Base-by-base conservation (phyloP, 2,329 filamentous ascomycete genomes). In the Colletotrichum lupini region DNA sequence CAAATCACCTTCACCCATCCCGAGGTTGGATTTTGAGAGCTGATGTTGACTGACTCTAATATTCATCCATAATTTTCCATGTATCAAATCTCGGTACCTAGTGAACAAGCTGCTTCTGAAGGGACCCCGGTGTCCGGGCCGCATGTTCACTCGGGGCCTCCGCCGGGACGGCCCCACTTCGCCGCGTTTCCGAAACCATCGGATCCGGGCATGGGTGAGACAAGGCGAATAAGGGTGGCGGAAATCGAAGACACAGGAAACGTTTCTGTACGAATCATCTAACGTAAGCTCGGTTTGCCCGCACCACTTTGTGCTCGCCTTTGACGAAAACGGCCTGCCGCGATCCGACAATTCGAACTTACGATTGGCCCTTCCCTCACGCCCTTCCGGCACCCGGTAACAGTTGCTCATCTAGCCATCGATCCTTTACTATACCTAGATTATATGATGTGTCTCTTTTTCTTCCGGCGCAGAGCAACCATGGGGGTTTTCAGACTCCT, bases 251-350 rank as follows among this genome's bases (percentile, higher is more conserved):
- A 22, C 35, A 55, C 14, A 42, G 9, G 46, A 8, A 32, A n/a
- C n/a, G 55, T 30, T 9, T 22, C 24, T 32, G 55, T 60, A 14
- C 12, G 42, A 32, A 32, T 42, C 22, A 14, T 37, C 62, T 4
- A 60, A 60, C 11, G 55, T 16, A 28, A n/a, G 28, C 30, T 22
- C 8, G 5, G 24, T 28, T n/a, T 53, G 1, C 24, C 37, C 42
- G 30, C 32, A 42, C n/a, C 16, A 16, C 68, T 67, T 60, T 70
- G 55, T 60, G 5, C 53, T n/a, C n/a, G 16, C 14, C 9, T 22
- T 22, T 12, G 62, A 70, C 56, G 68, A 9, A 67, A 67, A 46
- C 68, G 55, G 49, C 22, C 37, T 60, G 62, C 62, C 68, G 37
- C 55, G 16, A 63, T 60, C 35, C 46, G 42, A 63, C 42, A 30